These are phyloP conservation scores for Populus tomentosa DNA, from an alignment of 441 rosid genomes.

Conservation along the genomic window DNA sequence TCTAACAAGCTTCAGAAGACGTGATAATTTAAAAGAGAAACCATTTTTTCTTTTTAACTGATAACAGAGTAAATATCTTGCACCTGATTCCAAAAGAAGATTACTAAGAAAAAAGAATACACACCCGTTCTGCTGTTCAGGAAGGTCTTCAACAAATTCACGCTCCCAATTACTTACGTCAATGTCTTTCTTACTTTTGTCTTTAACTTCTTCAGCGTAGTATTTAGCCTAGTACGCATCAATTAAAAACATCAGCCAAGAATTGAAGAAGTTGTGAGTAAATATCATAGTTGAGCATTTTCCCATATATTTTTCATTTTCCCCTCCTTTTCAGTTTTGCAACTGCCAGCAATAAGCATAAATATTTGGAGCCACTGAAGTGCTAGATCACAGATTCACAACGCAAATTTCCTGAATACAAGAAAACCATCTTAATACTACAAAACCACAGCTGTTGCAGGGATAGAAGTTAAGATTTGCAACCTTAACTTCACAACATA, in stretches of 20 bases:
- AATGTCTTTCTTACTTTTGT: constrained; percentile 57
- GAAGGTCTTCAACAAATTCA: constrained; percentile 67
- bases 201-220: constrained; percentile 74
- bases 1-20: neutral
- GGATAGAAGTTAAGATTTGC: neutral
- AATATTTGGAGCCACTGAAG: constrained; percentile 1
- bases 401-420: neutral
- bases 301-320: neutral
- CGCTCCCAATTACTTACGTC: constrained; percentile 61
- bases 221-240: constrained; percentile 59
- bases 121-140: constrained; percentile 72
- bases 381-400: neutral
- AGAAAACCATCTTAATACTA: neutral
- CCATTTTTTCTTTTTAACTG: neutral
- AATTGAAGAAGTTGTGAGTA: constrained; percentile 6
- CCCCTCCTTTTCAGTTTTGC: neutral
- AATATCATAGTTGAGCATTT: neutral
- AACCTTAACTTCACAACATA: neutral
- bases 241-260: constrained; percentile 17
- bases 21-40: neutral
- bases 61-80: neutral
- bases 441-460: neutral
- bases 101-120: constrained; percentile 12
- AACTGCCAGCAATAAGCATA: neutral
- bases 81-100: constrained; percentile 2